Evolutionary conservation across 192 early-diverging fungal species (phyloP).

Genomic region (Endogone sp.): DNA sequence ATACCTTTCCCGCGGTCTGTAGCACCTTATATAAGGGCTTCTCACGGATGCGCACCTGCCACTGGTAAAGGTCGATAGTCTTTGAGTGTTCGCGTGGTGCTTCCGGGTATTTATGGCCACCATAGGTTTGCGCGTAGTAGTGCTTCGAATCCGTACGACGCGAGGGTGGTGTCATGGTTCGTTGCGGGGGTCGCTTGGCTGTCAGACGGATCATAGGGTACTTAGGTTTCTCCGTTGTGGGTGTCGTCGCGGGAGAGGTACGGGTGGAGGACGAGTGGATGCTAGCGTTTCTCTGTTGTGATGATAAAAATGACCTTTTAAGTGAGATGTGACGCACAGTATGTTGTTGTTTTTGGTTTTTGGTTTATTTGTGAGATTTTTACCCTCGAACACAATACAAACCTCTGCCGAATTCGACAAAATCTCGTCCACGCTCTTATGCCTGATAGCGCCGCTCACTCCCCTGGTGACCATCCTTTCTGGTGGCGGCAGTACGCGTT

Average conservation of each 20-base stretch:
- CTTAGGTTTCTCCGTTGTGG: neutral
- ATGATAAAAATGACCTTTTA: neutral
- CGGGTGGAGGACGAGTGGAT: neutral
- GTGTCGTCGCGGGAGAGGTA: neutral
- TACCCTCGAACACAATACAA: neutral
- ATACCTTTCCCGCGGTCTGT: constrained; percentile 58
- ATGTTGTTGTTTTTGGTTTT: neutral
- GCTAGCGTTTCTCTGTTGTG: neutral
- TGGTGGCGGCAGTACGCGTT: constrained; percentile 43
- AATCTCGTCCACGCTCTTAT: constrained; percentile 54
- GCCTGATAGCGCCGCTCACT: constrained; percentile 54
- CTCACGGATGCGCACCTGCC: constrained; percentile 19
- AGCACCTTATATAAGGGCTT: constrained; percentile 58
- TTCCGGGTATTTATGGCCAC: constrained; percentile 20
- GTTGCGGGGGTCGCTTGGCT: neutral
- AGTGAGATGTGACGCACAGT: no score
- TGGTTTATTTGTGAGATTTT: neutral
- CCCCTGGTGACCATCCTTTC: constrained; percentile 56
- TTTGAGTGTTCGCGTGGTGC: constrained; percentile 2
- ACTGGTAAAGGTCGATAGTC: constrained; percentile 27
- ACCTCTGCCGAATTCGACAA: constrained; percentile 27
- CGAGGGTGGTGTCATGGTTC: neutral
- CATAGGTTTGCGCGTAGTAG: constrained; percentile 19
- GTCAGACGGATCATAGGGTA: neutral
- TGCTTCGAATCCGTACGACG: neutral